Evolutionary conservation across 2,329 filamentous ascomycete species (phyloP).

Genomic region (Aspergillus novofumigatus): DNA sequence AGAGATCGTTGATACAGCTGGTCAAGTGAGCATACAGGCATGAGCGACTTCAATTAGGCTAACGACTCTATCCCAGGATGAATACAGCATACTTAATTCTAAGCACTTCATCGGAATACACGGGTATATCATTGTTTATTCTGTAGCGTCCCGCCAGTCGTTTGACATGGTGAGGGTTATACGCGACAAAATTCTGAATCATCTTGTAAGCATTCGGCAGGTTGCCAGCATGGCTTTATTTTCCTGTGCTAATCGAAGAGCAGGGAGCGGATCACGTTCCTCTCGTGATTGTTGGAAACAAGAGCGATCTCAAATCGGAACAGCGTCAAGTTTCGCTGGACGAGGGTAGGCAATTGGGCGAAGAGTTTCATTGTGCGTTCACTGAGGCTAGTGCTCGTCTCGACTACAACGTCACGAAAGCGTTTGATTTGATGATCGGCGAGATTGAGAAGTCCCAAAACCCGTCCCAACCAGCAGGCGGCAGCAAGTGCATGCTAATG

Average conservation of each 20-base stretch:
- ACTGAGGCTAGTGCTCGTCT: constrained; percentile 92
- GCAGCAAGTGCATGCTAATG: constrained; percentile 82
- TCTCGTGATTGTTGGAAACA: constrained; percentile 94
- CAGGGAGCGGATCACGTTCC: constrained; percentile 90
- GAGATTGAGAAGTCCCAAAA: constrained; percentile 95
- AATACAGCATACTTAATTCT: constrained; percentile 96
- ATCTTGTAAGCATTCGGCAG: constrained; percentile 61
- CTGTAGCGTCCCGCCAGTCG: constrained; percentile 86
- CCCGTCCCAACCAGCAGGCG: constrained; percentile 74
- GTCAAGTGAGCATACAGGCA: constrained; percentile 60
- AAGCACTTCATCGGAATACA: constrained; percentile 99
- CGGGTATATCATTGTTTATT: constrained; percentile 97
- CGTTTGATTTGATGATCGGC: constrained; percentile 89
- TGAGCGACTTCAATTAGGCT: constrained; percentile 1
- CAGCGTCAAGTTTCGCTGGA: constrained; percentile 86
- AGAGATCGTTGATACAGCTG: constrained; percentile 97
- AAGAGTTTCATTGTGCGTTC: constrained; percentile 87
- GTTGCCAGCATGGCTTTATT: background rate
- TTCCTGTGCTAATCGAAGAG: background rate
- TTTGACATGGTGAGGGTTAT: constrained; percentile 98
- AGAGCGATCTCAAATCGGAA: constrained; percentile 87
- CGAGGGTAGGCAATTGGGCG: constrained; percentile 77
- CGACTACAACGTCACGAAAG: constrained; percentile 87
- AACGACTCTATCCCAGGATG: constrained; percentile 59
- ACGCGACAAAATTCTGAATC: constrained; percentile 93